A percentile compares a stretch with the other conserved stretches of the same genome.
Conservation (phyloP, 2,329 filamentous ascomycete genomes). For the Pseudocercospora fijiensis region DNA sequence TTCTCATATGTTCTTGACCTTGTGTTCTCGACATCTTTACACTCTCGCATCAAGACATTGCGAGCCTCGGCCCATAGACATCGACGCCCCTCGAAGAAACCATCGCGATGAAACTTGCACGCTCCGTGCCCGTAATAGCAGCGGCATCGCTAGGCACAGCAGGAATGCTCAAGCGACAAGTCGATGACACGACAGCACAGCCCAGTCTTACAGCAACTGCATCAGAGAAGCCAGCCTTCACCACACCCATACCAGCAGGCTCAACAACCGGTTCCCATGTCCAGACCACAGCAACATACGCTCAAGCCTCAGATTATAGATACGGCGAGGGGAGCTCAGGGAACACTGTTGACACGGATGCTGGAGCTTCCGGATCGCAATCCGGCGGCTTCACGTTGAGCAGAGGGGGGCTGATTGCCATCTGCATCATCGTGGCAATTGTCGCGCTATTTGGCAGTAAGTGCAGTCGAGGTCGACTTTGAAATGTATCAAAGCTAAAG, state of each 20-base stretch:
- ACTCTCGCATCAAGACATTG: neutral
- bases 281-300: constrained; percentile 1
- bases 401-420: constrained; percentile 68
- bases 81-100: neutral
- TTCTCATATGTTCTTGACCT: neutral
- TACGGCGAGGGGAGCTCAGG: constrained; percentile 5
- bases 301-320: constrained; percentile 2
- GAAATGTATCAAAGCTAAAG: neutral
- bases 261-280: neutral
- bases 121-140: neutral
- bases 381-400: constrained; percentile 63
- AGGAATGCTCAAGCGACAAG: constrained; percentile 7
- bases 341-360: constrained; percentile 37
- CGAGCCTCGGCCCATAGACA: neutral
- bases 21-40: neutral
- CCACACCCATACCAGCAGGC: neutral
- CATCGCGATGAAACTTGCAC: neutral
- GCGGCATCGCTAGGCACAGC: neutral
- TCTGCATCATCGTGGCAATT: constrained; percentile 69
- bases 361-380: constrained; percentile 62
- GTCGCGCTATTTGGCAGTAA: constrained; percentile 64
- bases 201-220: neutral
- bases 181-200: neutral
- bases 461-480: constrained; percentile 28
- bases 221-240: neutral